Evolutionary conservation across 768 basidiomycete species (phyloP), one percentile per base, ranked within the genome.

Genomic region (Tulasnella sp.): DNA sequence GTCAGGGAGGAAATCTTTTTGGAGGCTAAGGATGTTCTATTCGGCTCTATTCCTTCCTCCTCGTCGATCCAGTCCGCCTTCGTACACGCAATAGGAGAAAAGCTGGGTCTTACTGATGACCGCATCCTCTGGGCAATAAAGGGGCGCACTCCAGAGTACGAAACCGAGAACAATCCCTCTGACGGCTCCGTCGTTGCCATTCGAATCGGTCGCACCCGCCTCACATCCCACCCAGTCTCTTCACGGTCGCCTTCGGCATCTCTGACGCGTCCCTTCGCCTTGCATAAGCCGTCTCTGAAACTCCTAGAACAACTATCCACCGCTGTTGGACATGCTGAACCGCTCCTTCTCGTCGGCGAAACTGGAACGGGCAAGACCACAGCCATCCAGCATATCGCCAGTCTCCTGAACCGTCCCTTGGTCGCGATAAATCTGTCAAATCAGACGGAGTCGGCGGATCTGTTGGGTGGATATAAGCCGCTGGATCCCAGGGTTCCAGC

Each of bases 331-430:
- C 74, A 86, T 48, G 72, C 72, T 13, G 96, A 99, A 68, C 92
- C 96, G 3, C 76, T 94, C 3, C 78, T 99, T 7, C 78, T 99
- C 24, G 92, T 93, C 0, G 96, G 96, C 48, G 96, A 99, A 74
- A 99, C 96, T 1, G 96, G 96, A n/a, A 99, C 96, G 1, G 96
- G 96, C 13, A 99, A 99, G 72, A 99, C 96, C 0, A 94, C 93
- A 54, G 80, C 83, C 19, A 81, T 99, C 15, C 88, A 92, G 2
- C 83, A 96, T 66, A 77, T 98, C 29, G 86, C 96, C 10, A 77
- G 83, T 1, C 71, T 88, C n/a, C 78, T 96, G 27, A 78, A 77
- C 5, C 80, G 81, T 10, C 82, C 84, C 0, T 78, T 99, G 32
- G 79, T 91, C 56, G 90, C 93, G 0, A 78, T 99, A 60, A 99